These are phyloP conservation scores for Neonectria sp. DNA, from an alignment of 2,329 filamentous ascomycete genomes.

Conservation along the genomic window DNA sequence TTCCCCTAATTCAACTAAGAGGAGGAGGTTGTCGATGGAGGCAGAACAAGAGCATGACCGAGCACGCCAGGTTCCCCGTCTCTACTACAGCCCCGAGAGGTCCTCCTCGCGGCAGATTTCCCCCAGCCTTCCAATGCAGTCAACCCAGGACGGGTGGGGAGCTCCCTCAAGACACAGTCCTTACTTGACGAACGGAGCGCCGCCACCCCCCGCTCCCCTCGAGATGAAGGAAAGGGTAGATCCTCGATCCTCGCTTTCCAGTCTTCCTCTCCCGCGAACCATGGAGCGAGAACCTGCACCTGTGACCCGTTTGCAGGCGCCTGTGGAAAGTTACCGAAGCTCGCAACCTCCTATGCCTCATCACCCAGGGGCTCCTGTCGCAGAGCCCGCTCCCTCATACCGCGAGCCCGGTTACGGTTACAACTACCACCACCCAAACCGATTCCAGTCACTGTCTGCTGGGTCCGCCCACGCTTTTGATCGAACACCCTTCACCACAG, in stretches of 20 bases:
- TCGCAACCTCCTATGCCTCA: slow-evolving; percentile 43
- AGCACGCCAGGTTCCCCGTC: slow-evolving; percentile 62
- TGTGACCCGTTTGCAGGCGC: slow-evolving; percentile 51
- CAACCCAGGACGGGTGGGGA: slow-evolving; percentile 55
- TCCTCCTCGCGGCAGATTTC: slow-evolving; percentile 54
- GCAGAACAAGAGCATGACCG: slow-evolving; percentile 57
- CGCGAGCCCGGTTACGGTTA: slow-evolving; percentile 55
- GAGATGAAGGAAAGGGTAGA: slow-evolving; percentile 56
- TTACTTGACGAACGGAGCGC: slow-evolving; percentile 48
- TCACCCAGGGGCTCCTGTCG: slow-evolving; percentile 45
- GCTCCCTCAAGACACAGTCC: slow-evolving; percentile 52
- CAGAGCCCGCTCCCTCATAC: slow-evolving; percentile 54
- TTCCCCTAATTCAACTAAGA: slow-evolving; percentile 65
- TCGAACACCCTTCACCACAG: slow-evolving; percentile 60
- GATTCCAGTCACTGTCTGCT: slow-evolving; percentile 63
- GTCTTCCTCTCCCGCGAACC: slow-evolving; percentile 55
- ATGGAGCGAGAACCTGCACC: slow-evolving; percentile 55
- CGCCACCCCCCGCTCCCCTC: slow-evolving; percentile 48
- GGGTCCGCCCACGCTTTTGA: slow-evolving; percentile 61
- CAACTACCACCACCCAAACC: slow-evolving; percentile 60
- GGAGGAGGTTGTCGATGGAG: slow-evolving; percentile 62
- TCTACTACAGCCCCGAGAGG: slow-evolving; percentile 58
- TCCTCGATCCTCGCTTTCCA: slow-evolving; percentile 56
- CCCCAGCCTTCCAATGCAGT: slow-evolving; percentile 47
- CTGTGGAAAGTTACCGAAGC: slow-evolving; percentile 55